These are phyloP conservation scores for Epichloe scottii DNA, from an alignment of 2,329 filamentous ascomycete species.

Conservation along the genomic window DNA sequence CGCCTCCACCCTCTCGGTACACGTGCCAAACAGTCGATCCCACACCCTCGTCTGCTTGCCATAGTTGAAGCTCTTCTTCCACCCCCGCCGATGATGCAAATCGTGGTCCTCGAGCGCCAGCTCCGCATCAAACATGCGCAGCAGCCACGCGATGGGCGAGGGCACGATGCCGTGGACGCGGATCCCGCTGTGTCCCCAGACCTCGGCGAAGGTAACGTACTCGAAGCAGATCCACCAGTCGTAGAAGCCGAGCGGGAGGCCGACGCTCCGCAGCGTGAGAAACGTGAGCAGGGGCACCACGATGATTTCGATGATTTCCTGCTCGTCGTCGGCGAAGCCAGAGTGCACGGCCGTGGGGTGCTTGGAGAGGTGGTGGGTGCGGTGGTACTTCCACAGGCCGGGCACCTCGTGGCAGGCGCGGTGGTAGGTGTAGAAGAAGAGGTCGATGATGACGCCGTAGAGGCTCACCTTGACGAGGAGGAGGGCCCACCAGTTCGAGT, in stretches of 20 bases:
- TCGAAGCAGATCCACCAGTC: slow-evolving; percentile 33
- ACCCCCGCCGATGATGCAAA: slow-evolving; percentile 25
- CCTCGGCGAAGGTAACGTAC: slow-evolving; percentile 27
- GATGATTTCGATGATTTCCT: slow-evolving; percentile 29
- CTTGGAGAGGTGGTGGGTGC: slow-evolving; percentile 32
- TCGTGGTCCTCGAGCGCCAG: slow-evolving; percentile 26
- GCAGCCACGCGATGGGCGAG: slow-evolving; percentile 18
- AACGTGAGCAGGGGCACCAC: slow-evolving; percentile 27
- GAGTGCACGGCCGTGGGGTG: slow-evolving; percentile 30
- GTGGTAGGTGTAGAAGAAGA: slow-evolving; percentile 28
- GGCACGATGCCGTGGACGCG: slow-evolving; percentile 22
- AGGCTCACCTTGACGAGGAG: slow-evolving; percentile 25
- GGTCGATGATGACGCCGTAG: slow-evolving; percentile 30
- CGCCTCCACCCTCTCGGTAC: slow-evolving; percentile 23
- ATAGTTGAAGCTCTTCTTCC: slow-evolving; percentile 25
- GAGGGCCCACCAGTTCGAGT: slow-evolving; percentile 17
- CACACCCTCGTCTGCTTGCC: slow-evolving; percentile 26
- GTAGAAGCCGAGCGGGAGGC: slow-evolving; percentile 31
- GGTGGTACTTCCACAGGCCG: slow-evolving; percentile 29
- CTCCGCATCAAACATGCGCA: slow-evolving; percentile 21
- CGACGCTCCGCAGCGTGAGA: slow-evolving; percentile 17
- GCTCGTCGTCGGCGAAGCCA: slow-evolving; percentile 27
- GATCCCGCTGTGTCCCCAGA: slow-evolving; percentile 25
- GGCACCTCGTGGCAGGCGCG: slow-evolving; percentile 28
- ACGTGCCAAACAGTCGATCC: slow-evolving; percentile 25